Percentiles rank a stretch among this genome's conserved stretches.
phyloP scores from a whole-genome alignment of 495 filamentous ascomycete genomes.

The Penicillium fimorum region DNA sequence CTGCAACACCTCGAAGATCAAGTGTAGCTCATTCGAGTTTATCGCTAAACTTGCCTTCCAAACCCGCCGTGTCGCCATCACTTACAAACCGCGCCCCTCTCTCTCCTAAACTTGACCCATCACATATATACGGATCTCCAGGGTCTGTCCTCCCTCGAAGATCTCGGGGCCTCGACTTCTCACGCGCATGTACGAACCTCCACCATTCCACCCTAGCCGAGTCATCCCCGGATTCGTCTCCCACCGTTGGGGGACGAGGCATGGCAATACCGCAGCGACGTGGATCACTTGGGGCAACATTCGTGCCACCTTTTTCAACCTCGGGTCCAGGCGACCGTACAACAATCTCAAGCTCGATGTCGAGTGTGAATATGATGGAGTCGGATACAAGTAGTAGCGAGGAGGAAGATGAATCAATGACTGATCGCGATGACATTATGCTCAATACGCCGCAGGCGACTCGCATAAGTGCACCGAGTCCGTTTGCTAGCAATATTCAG shows the following conservation, averaged over 20 bases:
- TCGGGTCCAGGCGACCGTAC: constrained; percentile 60
- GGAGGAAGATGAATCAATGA: constrained; percentile 73
- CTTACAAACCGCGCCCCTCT: constrained; percentile 66
- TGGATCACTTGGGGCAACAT: constrained; percentile 46
- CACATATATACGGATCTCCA: constrained; percentile 78
- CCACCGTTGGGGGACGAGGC: constrained; percentile 74
- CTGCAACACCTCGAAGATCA: constrained; percentile 65
- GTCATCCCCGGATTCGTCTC: constrained; percentile 91
- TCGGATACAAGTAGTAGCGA: constrained; percentile 74
- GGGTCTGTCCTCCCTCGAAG: constrained; percentile 82
- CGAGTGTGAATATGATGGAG: constrained; percentile 76
- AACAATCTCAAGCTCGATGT: constrained; percentile 78
- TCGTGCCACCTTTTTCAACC: constrained; percentile 38
- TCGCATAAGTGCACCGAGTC: constrained; percentile 43
- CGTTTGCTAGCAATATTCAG: constrained; percentile 43
- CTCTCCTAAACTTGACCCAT: constrained; percentile 81
- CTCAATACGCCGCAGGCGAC: constrained; percentile 55
- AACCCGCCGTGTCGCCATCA: constrained; percentile 51
- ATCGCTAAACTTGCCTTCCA: constrained; percentile 71
- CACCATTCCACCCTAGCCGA: constrained; percentile 94
- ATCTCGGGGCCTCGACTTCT: constrained; percentile 85
- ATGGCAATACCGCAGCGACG: constrained; percentile 73
- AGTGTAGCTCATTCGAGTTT: constrained; percentile 60
- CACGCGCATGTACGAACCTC: constrained; percentile 89
- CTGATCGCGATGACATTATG: constrained; percentile 78